phyloP scores from a whole-genome alignment of 257 asterid species.

The Jaltomata sinuosa region DNA sequence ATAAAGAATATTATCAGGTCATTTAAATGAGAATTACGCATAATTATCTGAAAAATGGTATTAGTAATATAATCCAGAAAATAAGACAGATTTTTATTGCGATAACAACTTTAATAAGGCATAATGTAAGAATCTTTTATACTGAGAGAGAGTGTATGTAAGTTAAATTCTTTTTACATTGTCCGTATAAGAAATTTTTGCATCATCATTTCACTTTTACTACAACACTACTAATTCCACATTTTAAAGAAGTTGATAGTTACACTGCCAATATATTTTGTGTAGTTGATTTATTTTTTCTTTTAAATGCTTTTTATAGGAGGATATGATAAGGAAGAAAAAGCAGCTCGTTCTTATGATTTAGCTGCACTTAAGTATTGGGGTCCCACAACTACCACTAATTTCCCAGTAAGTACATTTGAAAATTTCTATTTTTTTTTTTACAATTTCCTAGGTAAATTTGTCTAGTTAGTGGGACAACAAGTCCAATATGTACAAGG shows the following conservation, averaged over 20 bases:
- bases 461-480: not conserved
- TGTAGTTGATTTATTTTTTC: not conserved
- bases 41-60: too few species aligned
- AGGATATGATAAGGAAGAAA: slow-evolving; percentile 93
- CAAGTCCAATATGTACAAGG: not conserved
- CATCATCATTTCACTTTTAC: too few species aligned
- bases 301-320: slow-evolving; percentile 19
- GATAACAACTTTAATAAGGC: not conserved
- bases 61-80: not conserved
- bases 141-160: too few species aligned
- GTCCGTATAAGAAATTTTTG: too few species aligned
- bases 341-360: slow-evolving; percentile 89
- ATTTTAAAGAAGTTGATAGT: too few species aligned
- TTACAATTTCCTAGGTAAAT: not conserved
- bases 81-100: not conserved
- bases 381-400: slow-evolving; percentile 90
- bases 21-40: too few species aligned
- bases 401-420: slow-evolving; percentile 55
- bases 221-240: too few species aligned
- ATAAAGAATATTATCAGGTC: too few species aligned
- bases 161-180: too few species aligned
- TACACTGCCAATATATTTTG: too few species aligned
- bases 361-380: slow-evolving; percentile 90
- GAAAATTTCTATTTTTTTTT: not conserved
- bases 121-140: too few species aligned